Base-by-base conservation (phyloP, 495 filamentous ascomycete genomes). In the Daldinia caldariorum region DNA sequence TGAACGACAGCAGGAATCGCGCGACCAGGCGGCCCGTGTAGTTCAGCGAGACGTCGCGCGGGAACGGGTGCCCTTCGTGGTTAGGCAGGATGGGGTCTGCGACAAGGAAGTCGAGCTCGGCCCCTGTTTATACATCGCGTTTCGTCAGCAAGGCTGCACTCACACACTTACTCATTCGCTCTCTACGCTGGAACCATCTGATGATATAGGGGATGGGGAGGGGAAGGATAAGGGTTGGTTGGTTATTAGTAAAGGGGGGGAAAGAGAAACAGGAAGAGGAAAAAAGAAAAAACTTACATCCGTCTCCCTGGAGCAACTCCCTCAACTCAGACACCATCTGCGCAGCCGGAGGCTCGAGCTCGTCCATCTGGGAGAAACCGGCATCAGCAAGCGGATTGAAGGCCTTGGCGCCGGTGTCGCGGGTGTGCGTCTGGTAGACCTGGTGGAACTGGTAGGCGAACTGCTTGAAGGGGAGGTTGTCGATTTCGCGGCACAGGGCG, bases 381-480 rank as follows among this genome's bases (percentile, higher is more conserved):
- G 76, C 74, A 39, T 84, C 82, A 10, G 78, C 43, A 3, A 84
- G 72, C 16, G 82, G 82, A 58, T 84, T 84, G 64, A 83, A 84
- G 31, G 79, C 76, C 72, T 78, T 78, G 10, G 74, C 66, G 18
- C 74, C 76, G 0, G 76, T 77, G 51, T 85, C 83, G 35, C 80
- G 72, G 54, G 73, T 77, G 53, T 83, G 81, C 14, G 83, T 83
- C 76, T 82, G 80, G 62, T 86, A 86, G 49, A 85, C 79, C 63
- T 85, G 81, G 70, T 86, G 84, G 63, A 86, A 86, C 65, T 84
- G 81, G 55, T 82, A 82, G 10, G 79, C 83, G 61, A 84, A 83
- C 77, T 84, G 82, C 58, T 79, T 79, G 63, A 86, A 86, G 3
- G 84, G 83, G 69, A 83, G 71, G 61, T 85, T 83, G 47, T 86